phyloP scores from a whole-genome alignment of 495 filamentous ascomycete species.

The Lophiostoma macrostomum region DNA sequence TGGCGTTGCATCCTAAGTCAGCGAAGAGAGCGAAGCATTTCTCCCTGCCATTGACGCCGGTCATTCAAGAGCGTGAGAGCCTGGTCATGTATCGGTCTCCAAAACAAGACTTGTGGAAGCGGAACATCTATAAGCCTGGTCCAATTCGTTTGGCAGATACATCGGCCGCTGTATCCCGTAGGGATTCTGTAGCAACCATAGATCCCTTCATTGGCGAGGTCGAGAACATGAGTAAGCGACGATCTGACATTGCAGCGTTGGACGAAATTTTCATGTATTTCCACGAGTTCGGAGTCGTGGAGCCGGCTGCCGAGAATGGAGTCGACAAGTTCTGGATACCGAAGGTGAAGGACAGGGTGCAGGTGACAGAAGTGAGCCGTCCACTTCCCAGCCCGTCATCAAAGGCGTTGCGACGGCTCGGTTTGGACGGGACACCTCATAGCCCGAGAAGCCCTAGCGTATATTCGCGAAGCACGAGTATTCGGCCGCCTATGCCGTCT shows the following conservation, averaged over 20 bases:
- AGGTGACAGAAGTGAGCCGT: too few relatives aligned
- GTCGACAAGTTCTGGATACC: conserved; percentile 25
- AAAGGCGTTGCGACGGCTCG: not conserved
- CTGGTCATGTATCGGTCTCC: not conserved
- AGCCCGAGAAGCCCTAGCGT: too few relatives aligned
- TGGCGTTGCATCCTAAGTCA: not conserved
- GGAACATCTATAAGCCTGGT: conserved; percentile 13
- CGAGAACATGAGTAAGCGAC: not conserved
- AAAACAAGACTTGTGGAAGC: not conserved
- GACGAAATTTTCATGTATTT: conserved; percentile 21
- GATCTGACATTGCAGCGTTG: conserved; percentile 16
- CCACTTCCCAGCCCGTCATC: not conserved
- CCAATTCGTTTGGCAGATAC: conserved; percentile 15
- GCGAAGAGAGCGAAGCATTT: conserved; percentile 3
- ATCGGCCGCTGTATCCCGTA: not conserved
- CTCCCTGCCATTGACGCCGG: conserved; percentile 5
- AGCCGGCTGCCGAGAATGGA: conserved; percentile 3
- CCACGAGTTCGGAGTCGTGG: conserved; percentile 1
- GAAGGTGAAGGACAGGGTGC: not conserved
- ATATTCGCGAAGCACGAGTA: too few relatives aligned
- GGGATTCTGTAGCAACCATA: conserved; percentile 10
- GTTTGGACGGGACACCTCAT: not conserved
- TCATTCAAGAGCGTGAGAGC: not conserved
- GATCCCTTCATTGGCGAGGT: conserved; percentile 8
- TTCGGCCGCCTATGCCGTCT: conserved; percentile 1